A percentile compares a stretch with the other conserved stretches of the same genome.
These are phyloP conservation scores for Pleurotus cornucopiae DNA, from an alignment of 768 basidiomycete genomes.

Conservation along the genomic window DNA sequence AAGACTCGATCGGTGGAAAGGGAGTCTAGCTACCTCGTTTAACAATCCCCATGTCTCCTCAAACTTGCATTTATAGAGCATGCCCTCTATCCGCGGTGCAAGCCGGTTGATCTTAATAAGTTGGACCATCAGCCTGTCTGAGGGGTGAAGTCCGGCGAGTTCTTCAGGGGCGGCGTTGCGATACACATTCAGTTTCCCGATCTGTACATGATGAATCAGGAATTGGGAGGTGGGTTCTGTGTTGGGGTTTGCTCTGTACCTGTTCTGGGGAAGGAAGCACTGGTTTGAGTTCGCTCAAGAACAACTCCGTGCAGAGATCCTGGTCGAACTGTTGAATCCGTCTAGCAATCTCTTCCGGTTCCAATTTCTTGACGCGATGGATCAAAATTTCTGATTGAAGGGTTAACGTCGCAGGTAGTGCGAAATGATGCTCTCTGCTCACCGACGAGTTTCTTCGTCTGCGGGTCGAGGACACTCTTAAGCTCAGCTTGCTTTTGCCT, in stretches of 20 bases:
- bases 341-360: conserved; percentile 83
- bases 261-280: conserved; percentile 91
- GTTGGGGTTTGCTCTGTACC: conserved; percentile 32
- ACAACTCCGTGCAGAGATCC: conserved; percentile 81
- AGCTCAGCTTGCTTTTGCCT: conserved; percentile 86
- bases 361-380: conserved; percentile 75
- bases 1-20: background rate
- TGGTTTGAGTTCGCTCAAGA: conserved; percentile 83
- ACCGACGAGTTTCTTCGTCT: conserved; percentile 94
- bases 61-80: conserved; percentile 89
- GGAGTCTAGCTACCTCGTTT: conserved; percentile 58
- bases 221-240: background rate
- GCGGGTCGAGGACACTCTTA: conserved; percentile 85
- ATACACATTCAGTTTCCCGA: conserved; percentile 88
- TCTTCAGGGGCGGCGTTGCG: conserved; percentile 84
- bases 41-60: conserved; percentile 80
- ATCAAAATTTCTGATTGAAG: conserved; percentile 77
- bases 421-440: conserved; percentile 24
- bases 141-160: conserved; percentile 83
- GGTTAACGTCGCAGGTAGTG: conserved; percentile 1
- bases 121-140: conserved; percentile 96
- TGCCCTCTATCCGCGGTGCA: conserved; percentile 85
- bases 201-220: conserved; percentile 31
- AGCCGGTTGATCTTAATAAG: conserved; percentile 92
- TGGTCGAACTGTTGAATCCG: conserved; percentile 86